Evolutionary conservation across 1,139 yeast species (phyloP).

Genomic region (Hemisphaericaspora xylanilytica): DNA sequence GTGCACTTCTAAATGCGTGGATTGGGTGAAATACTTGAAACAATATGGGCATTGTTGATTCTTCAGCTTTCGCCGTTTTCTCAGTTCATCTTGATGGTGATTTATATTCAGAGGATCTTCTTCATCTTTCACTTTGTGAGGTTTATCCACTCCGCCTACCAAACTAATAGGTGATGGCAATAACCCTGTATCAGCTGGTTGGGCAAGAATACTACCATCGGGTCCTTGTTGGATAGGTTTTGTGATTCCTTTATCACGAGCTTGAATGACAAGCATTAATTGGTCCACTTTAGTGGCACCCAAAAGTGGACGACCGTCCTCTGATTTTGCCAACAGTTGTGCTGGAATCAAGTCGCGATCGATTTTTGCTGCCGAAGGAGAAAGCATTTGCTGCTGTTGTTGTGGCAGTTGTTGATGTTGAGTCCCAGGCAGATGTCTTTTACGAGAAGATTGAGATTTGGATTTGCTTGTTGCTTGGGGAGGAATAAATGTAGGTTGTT

Average conservation of each 20-base stretch:
- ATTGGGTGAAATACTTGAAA: slow-evolving; percentile 65
- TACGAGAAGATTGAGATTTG: slow-evolving; percentile 3
- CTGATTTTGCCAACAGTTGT: slow-evolving; percentile 45
- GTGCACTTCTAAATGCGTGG: slow-evolving; percentile 78
- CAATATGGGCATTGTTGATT: slow-evolving; percentile 70
- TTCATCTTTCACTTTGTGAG: slow-evolving; percentile 30
- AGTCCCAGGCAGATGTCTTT: slow-evolving; percentile 9
- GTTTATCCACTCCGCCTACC: slow-evolving; percentile 83
- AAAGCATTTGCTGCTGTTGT: slow-evolving; percentile 12
- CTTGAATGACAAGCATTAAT: slow-evolving; percentile 85
- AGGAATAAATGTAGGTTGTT: slow-evolving; percentile 12
- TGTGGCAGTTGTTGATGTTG: slow-evolving; percentile 9
- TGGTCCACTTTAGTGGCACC: slow-evolving; percentile 91
- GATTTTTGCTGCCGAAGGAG: slow-evolving; percentile 5
- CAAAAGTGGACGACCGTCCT: slow-evolving; percentile 63
- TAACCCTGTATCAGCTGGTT: slow-evolving; percentile 35
- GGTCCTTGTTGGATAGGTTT: slow-evolving; percentile 59
- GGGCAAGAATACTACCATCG: slow-evolving; percentile 54
- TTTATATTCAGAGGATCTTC: slow-evolving; percentile 17
- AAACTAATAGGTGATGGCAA: slow-evolving; percentile 65
- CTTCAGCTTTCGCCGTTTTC: slow-evolving; percentile 37
- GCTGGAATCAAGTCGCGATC: slow-evolving; percentile 36
- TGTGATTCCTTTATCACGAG: slow-evolving; percentile 71
- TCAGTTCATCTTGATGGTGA: slow-evolving; percentile 20
- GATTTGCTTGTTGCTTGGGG: slow-evolving; percentile 10